These are phyloP conservation scores for Penicillium cataractarum DNA, from an alignment of 495 filamentous ascomycete species.

Conservation along the genomic window DNA sequence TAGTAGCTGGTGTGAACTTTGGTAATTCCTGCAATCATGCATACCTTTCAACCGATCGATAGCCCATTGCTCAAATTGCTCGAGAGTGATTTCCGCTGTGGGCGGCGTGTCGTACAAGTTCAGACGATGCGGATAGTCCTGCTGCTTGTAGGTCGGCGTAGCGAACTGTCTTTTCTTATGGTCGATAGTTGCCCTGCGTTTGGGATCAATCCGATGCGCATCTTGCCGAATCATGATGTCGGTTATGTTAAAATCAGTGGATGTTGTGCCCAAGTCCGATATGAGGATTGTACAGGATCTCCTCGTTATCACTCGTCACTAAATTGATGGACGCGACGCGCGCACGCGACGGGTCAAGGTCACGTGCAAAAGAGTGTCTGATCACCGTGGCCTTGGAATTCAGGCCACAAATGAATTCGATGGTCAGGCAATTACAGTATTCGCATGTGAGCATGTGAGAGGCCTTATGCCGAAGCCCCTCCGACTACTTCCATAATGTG, in stretches of 20 bases:
- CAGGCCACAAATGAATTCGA: not conserved
- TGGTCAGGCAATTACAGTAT: not conserved
- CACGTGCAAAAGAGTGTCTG: slow-evolving; percentile 3
- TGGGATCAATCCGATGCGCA: slow-evolving; percentile 74
- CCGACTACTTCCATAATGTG: not conserved
- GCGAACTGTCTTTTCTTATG: slow-evolving; percentile 88
- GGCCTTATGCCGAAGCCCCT: slow-evolving; percentile 13
- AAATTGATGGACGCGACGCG: slow-evolving; percentile 32
- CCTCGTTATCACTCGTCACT: slow-evolving; percentile 15
- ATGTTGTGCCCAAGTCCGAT: slow-evolving; percentile 1
- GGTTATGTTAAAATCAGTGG: slow-evolving; percentile 1
- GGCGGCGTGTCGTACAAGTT: slow-evolving; percentile 92
- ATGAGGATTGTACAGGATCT: slow-evolving; percentile 5
- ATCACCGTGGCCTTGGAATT: slow-evolving; percentile 4
- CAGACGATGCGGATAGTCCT: slow-evolving; percentile 80
- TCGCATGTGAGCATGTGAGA: slow-evolving; percentile 15
- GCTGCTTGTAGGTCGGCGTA: slow-evolving; percentile 66
- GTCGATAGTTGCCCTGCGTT: slow-evolving; percentile 73
- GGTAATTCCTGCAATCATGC: not conserved
- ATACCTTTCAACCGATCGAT: slow-evolving; percentile 84
- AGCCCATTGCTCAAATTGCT: slow-evolving; percentile 99
- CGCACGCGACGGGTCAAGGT: slow-evolving; percentile 8
- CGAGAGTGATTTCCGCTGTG: slow-evolving; percentile 91
- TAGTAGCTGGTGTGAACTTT: slow-evolving; percentile 10
- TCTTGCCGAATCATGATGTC: slow-evolving; percentile 73